A percentile compares a stretch with the other conserved stretches of the same genome.
Conservation (phyloP, 2,329 filamentous ascomycete genomes). For the Rhexocercosporidium sp. region DNA sequence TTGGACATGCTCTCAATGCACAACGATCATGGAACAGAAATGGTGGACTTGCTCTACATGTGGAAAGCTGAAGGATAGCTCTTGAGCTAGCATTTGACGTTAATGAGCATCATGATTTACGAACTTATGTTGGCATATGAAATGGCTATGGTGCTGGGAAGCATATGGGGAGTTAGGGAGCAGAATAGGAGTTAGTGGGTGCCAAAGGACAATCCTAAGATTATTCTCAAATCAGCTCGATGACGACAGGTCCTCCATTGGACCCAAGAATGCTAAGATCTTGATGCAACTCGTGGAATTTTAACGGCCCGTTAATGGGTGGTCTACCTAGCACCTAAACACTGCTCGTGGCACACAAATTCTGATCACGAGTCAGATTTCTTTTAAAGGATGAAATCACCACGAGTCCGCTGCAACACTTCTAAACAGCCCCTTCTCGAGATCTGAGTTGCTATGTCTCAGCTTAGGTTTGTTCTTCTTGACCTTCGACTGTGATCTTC, state of each 20-base stretch:
- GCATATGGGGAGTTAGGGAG: not conserved
- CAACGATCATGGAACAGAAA: conserved; percentile 55
- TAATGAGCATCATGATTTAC: conserved; percentile 11
- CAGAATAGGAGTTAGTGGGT: not conserved
- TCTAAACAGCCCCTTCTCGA: not conserved
- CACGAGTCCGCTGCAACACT: not conserved
- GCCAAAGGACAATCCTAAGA: not conserved
- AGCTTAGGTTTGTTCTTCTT: not conserved
- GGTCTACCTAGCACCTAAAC: not conserved
- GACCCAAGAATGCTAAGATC: not conserved
- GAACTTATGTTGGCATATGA: not conserved
- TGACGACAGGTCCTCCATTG: not conserved
- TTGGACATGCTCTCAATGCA: conserved; percentile 60
- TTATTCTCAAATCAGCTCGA: not conserved
- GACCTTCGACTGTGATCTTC: too few relatives aligned
- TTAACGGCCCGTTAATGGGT: not conserved
- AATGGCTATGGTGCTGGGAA: not conserved
- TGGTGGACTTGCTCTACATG: conserved; percentile 64
- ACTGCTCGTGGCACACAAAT: not conserved
- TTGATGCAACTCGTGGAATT: not conserved
- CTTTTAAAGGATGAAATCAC: not conserved
- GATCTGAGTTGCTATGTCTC: not conserved
- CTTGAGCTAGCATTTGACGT: conserved; percentile 32
- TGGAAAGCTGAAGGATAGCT: conserved; percentile 58
- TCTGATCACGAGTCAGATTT: not conserved